Percentiles rank a stretch among this genome's conserved stretches.
These are phyloP conservation scores for Fusarium sp. DNA, from an alignment of 2,329 filamentous ascomycete species.

Conservation along the genomic window DNA sequence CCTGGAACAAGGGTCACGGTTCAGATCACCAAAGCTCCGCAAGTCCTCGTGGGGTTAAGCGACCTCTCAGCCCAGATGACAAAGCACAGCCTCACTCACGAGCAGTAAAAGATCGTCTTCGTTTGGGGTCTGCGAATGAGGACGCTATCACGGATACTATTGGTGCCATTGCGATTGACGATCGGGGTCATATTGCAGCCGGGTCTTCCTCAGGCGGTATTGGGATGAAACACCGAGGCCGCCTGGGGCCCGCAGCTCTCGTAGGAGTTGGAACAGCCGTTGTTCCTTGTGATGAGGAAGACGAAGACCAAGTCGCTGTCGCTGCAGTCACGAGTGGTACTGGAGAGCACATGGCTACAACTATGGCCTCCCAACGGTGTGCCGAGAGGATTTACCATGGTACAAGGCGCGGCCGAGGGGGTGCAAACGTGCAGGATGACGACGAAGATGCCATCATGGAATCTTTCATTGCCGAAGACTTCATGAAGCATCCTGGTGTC, in stretches of 20 bases:
- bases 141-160: constrained; percentile 90
- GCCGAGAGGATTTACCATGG: constrained; percentile 86
- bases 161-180: constrained; percentile 93
- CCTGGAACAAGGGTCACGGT: constrained; percentile 3
- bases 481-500: constrained; percentile 92
- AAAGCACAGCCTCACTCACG: constrained; percentile 24
- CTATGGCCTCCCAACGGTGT: constrained; percentile 88
- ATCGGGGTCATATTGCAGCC: constrained; percentile 87
- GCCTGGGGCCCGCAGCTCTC: constrained; percentile 91
- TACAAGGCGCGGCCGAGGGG: constrained; percentile 70
- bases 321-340: constrained; percentile 93
- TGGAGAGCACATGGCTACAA: constrained; percentile 97
- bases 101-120: constrained; percentile 40
- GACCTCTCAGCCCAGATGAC: constrained; percentile 47
- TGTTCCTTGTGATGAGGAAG: constrained; percentile 79
- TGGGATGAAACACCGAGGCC: constrained; percentile 96
- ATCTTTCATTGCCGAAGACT: constrained; percentile 87
- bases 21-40: constrained; percentile 18
- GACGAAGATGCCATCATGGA: constrained; percentile 83
- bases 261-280: constrained; percentile 93
- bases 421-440: constrained; percentile 73
- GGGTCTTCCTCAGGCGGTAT: constrained; percentile 97
- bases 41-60: constrained; percentile 54
- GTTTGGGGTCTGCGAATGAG: constrained; percentile 57
- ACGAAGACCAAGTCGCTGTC: constrained; percentile 77